Percentiles rank a stretch among this genome's conserved stretches.
Evolutionary conservation across 768 basidiomycete genomes (phyloP).

Genomic region (Boletus insuetus): DNA sequence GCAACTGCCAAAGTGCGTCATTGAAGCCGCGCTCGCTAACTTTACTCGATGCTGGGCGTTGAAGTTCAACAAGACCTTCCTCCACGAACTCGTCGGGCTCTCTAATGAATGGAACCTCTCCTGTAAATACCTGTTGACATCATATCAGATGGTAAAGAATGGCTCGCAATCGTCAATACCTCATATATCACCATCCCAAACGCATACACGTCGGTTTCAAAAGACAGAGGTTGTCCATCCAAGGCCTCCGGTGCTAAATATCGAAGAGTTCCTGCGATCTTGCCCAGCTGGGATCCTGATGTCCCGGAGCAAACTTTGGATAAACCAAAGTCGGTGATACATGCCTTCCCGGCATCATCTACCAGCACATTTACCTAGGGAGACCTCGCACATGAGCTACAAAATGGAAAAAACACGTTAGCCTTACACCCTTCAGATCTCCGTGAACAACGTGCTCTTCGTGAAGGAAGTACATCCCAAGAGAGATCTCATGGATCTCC

Average conservation of each 20-base stretch:
- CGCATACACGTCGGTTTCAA: constrained; percentile 28
- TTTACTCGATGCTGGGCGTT: not conserved
- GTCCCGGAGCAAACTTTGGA: constrained; percentile 21
- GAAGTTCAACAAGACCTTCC: not conserved
- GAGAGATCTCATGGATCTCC: constrained; percentile 11
- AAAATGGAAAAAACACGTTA: not conserved
- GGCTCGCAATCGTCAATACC: constrained; percentile 7
- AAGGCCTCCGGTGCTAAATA: constrained; percentile 33
- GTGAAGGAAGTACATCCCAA: constrained; percentile 15
- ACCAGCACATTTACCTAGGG: constrained; percentile 33
- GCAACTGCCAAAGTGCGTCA: constrained; percentile 2
- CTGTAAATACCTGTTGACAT: constrained; percentile 6
- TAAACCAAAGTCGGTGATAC: constrained; percentile 36
- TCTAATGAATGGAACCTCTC: constrained; percentile 6
- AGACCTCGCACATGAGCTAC: not conserved
- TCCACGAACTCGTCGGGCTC: not conserved
- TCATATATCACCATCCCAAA: constrained; percentile 33
- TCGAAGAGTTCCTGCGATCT: constrained; percentile 26
- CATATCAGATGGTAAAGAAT: not conserved
- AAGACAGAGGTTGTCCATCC: constrained; percentile 8
- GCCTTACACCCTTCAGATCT: constrained; percentile 29
- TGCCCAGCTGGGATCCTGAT: constrained; percentile 14
- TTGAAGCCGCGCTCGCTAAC: constrained; percentile 3
- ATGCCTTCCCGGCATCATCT: constrained; percentile 29
- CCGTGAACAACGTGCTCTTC: constrained; percentile 25